phyloP scores from a whole-genome alignment of 2,329 filamentous ascomycete species.

The Parastagonospora avenae region DNA sequence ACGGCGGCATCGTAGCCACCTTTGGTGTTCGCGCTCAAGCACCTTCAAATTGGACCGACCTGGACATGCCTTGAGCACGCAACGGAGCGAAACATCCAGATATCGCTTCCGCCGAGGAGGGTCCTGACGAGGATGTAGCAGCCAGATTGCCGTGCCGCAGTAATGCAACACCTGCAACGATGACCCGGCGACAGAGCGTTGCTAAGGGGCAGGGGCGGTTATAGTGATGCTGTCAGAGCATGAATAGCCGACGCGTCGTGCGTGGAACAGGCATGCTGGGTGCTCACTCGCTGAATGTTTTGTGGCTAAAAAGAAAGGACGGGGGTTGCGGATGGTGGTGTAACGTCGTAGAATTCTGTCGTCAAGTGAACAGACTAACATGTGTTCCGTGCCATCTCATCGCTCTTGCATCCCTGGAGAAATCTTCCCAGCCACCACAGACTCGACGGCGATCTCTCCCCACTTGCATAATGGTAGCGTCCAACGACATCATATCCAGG shows the following conservation, averaged over 20 bases:
- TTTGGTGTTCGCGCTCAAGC: too few relatives aligned
- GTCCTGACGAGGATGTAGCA: slow-evolving; percentile 17
- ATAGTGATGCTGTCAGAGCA: slow-evolving; percentile 33
- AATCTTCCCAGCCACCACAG: slow-evolving; percentile 38
- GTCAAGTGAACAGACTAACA: slow-evolving; percentile 21
- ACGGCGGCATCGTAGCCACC: slow-evolving; percentile 11
- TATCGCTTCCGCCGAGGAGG: slow-evolving; percentile 7
- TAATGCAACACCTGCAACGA: slow-evolving; percentile 21
- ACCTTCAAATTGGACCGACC: too few relatives aligned
- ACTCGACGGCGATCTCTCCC: slow-evolving; percentile 35
- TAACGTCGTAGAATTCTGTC: slow-evolving; percentile 43
- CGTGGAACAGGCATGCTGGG: slow-evolving; percentile 5
- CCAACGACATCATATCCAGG: slow-evolving; percentile 20
- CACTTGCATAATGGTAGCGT: slow-evolving; percentile 21
- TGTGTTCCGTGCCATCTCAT: slow-evolving; percentile 19
- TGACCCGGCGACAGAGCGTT: slow-evolving; percentile 23
- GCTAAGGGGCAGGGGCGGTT: slow-evolving; percentile 31
- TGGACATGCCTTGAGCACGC: too few relatives aligned
- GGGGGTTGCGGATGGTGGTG: slow-evolving; percentile 29
- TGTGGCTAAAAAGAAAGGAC: slow-evolving; percentile 34
- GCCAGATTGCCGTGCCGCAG: slow-evolving; percentile 27
- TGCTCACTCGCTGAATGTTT: slow-evolving; percentile 13
- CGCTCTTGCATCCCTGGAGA: slow-evolving; percentile 19
- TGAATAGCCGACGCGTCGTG: slow-evolving; percentile 20
- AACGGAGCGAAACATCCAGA: not conserved